Percentiles rank a stretch among this genome's conserved stretches.
phyloP scores from a whole-genome alignment of 2,329 filamentous ascomycete species.

The Phyllosticta capitalensis region DNA sequence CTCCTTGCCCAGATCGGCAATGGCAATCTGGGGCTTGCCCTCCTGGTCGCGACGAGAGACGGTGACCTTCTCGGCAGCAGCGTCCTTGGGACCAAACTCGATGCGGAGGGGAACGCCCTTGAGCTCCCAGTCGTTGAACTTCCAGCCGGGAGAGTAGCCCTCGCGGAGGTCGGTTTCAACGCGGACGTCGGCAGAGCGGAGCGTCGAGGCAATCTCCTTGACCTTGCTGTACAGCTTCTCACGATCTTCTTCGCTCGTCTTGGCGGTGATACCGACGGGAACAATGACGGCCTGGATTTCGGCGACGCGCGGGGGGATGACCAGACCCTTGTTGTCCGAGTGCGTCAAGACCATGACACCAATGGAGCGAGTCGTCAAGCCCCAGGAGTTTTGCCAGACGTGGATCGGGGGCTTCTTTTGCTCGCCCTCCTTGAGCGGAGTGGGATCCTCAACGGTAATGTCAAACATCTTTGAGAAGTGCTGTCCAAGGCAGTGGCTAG shows the following conservation, averaged over 20 bases:
- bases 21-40: slow-evolving; percentile 53
- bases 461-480: slow-evolving; percentile 99
- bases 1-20: slow-evolving; percentile 62
- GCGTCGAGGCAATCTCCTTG: slow-evolving; percentile 56
- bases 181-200: slow-evolving; percentile 67
- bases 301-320: slow-evolving; percentile 82
- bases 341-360: slow-evolving; percentile 99
- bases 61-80: slow-evolving; percentile 73
- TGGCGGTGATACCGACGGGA: slow-evolving; percentile 87
- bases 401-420: slow-evolving; percentile 58
- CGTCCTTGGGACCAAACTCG: slow-evolving; percentile 93
- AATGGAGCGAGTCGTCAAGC: slow-evolving; percentile 90
- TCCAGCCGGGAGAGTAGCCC: slow-evolving; percentile 87
- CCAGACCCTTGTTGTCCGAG: slow-evolving; percentile 88
- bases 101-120: slow-evolving; percentile 90
- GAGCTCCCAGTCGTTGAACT: slow-evolving; percentile 98
- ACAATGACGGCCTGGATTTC: slow-evolving; percentile 81
- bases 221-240: slow-evolving; percentile 67
- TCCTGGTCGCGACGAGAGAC: slow-evolving; percentile 77
- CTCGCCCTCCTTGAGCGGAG: slow-evolving; percentile 53
- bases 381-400: slow-evolving; percentile 99
- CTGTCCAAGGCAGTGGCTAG: slow-evolving; percentile 88
- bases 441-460: slow-evolving; percentile 91
- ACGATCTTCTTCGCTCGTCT: slow-evolving; percentile 59
- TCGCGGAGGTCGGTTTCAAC: slow-evolving; percentile 77